Evolutionary conservation across 2,329 filamentous ascomycete species (phyloP), one percentile per base, ranked within the genome.

Genomic region (Microdochium bolleyi): DNA sequence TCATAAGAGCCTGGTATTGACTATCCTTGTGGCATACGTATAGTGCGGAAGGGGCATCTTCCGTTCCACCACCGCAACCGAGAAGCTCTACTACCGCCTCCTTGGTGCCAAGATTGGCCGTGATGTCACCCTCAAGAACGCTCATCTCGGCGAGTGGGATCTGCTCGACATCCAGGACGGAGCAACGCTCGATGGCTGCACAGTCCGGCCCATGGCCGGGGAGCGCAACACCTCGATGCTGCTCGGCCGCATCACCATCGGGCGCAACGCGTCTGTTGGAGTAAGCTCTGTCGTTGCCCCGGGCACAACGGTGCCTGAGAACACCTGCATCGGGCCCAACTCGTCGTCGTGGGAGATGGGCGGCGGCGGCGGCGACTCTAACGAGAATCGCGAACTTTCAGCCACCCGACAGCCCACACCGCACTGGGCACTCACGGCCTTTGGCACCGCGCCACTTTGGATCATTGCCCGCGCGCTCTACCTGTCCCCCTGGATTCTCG

Each of bases 191-290:
- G 73, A 76, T 48, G 63, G 65, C 24, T 80, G 75, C 58, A 73
- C 70, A 41, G 70, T 74, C 49, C 71, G 79, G 10, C 77, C 78
- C 0, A 81, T 83, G 55, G 78, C 71, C 0, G 78, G 68, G 2
- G 79, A 82, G 62, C 66, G 70, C n/a, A 81, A 82, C 60, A 79
- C 79, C 0, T 73, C 73, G 1, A 82, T 83, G 78, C 79, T 79
- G 53, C 67, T 83, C 11, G 76, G 74, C 11, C 67, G 64, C 7
- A 80, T 82, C 55, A 62, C 61, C 10, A 72, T 82, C 50, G 78
- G 78, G 1, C 63, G 66, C 8, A 73, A 77, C 48, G 69, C 70
- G 10, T 73, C 68, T 1, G 66, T 82, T 3, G 78, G 79, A 5
- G 57, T 74, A 2, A 68, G 72, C 3, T 75, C 77, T 1, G 71